These are phyloP conservation scores for Lophium mytilinum DNA, from an alignment of 495 filamentous ascomycete genomes.

Conservation along the genomic window DNA sequence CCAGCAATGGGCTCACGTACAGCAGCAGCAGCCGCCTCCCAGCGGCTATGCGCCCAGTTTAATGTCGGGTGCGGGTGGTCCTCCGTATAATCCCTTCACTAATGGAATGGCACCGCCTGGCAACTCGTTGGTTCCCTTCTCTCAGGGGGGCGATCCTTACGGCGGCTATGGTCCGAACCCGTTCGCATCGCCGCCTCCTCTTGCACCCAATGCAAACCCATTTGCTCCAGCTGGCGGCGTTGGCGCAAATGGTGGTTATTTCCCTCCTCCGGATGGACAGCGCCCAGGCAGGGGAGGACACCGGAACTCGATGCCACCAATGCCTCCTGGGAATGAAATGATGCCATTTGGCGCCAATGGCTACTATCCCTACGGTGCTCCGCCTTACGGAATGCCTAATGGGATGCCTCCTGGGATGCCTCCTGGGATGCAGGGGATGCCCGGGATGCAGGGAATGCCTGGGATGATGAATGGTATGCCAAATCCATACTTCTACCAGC, in stretches of 20 bases:
- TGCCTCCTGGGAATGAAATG: slow-evolving; percentile 21
- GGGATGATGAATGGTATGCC: background rate
- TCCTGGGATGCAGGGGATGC: background rate
- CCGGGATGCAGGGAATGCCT: background rate
- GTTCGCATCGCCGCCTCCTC: slow-evolving; percentile 28
- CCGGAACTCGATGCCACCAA: slow-evolving; percentile 24
- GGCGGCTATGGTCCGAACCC: slow-evolving; percentile 28
- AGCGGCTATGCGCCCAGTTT: slow-evolving; percentile 32
- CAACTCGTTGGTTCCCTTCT: slow-evolving; percentile 27
- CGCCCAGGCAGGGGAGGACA: slow-evolving; percentile 11
- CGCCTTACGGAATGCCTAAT: slow-evolving; percentile 5
- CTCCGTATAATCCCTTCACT: slow-evolving; percentile 20
- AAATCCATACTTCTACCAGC: slow-evolving; percentile 6
- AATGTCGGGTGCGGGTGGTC: slow-evolving; percentile 15
- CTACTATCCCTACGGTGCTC: slow-evolving; percentile 18
- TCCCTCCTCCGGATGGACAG: slow-evolving; percentile 1
- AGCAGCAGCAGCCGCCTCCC: slow-evolving; percentile 13
- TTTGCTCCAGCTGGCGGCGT: slow-evolving; percentile 25
- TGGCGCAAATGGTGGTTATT: slow-evolving; percentile 19
- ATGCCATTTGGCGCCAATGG: slow-evolving; percentile 20
- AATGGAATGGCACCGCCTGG: slow-evolving; percentile 6
- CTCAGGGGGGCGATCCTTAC: slow-evolving; percentile 25
- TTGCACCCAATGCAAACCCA: slow-evolving; percentile 16
- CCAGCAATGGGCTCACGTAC: slow-evolving; percentile 20
- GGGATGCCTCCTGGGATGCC: slow-evolving; percentile 22